phyloP scores from a whole-genome alignment of 495 filamentous ascomycete species.

The Penicillium turbatum region DNA sequence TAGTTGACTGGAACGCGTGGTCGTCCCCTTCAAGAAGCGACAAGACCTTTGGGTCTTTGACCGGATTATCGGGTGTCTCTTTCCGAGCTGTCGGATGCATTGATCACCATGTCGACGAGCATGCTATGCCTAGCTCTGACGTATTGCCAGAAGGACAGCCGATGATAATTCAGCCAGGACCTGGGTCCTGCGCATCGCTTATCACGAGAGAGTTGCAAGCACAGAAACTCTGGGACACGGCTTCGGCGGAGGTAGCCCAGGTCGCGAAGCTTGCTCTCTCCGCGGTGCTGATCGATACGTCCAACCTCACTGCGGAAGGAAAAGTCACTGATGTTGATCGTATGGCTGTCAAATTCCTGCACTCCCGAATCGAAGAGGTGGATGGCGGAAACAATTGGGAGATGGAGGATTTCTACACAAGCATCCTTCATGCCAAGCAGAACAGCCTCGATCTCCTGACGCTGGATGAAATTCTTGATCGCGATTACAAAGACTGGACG shows the following conservation, averaged over 20 bases:
- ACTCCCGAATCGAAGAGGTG: slow-evolving; percentile 43
- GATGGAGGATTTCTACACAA: slow-evolving; percentile 54
- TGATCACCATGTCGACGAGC: slow-evolving; percentile 89
- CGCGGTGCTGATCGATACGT: slow-evolving; percentile 80
- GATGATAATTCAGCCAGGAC: slow-evolving; percentile 58
- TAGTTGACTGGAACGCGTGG: slow-evolving; percentile 89
- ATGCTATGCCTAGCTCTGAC: slow-evolving; percentile 43
- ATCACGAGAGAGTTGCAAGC: slow-evolving; percentile 58
- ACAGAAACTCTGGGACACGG: slow-evolving; percentile 47
- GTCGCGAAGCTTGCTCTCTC: slow-evolving; percentile 74
- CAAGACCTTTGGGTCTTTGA: slow-evolving; percentile 27
- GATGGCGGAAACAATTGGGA: slow-evolving; percentile 31
- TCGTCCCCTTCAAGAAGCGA: slow-evolving; percentile 45
- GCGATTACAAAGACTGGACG: slow-evolving; percentile 91
- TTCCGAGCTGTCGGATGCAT: slow-evolving; percentile 67
- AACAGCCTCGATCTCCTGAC: slow-evolving; percentile 61
- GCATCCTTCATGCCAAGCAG: slow-evolving; percentile 63
- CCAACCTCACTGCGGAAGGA: slow-evolving; percentile 60
- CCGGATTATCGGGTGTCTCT: slow-evolving; percentile 34
- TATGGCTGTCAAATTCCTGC: slow-evolving; percentile 60
- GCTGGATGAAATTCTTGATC: slow-evolving; percentile 70
- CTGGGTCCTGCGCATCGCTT: slow-evolving; percentile 77
- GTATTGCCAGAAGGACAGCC: slow-evolving; percentile 31
- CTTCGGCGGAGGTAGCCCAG: slow-evolving; percentile 42
- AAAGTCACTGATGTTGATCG: slow-evolving; percentile 74